Percentiles rank a stretch among this genome's conserved stretches.
phyloP scores from a whole-genome alignment of 75 land plant genomes.

The Cupressus sempervirens region DNA sequence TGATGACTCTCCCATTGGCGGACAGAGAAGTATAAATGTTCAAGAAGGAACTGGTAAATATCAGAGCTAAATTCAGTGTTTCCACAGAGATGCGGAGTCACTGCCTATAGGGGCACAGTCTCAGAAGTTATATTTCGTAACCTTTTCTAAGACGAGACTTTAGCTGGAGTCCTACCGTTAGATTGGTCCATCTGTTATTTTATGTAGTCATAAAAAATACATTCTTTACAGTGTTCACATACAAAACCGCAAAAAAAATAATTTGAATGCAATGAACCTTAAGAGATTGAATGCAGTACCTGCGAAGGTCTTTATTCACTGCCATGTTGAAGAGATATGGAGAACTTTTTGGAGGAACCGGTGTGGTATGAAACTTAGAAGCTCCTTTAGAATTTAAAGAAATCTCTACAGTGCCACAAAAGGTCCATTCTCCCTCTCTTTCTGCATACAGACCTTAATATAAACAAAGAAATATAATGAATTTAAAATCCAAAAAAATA shows the following conservation, averaged over 20 bases:
- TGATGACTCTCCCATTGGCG: no score
- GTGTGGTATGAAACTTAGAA: conserved; percentile 57
- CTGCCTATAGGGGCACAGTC: no score
- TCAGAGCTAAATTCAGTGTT: no score
- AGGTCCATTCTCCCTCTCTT: conserved; percentile 25
- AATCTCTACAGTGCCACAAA: conserved; percentile 87
- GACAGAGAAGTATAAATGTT: no score
- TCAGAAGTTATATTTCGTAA: no score
- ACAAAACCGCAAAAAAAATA: neutral
- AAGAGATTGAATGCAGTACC: conserved; percentile 27
- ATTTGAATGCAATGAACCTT: neutral
- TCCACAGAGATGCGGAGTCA: no score
- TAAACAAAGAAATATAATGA: neutral
- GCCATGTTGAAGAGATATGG: conserved; percentile 92
- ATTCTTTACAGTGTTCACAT: no score
- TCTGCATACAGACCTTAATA: neutral
- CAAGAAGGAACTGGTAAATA: no score
- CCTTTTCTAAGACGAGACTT: neutral
- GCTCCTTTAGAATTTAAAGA: conserved; percentile 63
- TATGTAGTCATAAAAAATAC: no score
- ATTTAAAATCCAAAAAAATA: neutral
- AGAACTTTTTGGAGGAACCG: conserved; percentile 53
- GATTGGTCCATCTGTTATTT: no score
- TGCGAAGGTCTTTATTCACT: conserved; percentile 45
- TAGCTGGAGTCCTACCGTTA: neutral